These are phyloP conservation scores for Endocalyx cinctus DNA, from an alignment of 2,329 filamentous ascomycete genomes.

Conservation along the genomic window DNA sequence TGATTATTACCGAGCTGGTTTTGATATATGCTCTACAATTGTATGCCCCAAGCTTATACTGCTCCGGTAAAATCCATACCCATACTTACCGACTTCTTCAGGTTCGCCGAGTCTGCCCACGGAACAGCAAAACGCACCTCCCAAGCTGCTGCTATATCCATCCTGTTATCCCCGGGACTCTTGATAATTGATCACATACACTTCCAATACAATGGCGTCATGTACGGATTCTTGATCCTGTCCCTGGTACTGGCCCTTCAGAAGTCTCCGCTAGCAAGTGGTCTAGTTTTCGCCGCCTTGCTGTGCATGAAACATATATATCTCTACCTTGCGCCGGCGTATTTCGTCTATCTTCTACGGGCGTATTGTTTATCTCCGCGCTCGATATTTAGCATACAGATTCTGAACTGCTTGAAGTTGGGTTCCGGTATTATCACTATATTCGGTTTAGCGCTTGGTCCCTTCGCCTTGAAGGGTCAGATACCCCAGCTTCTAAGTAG, in stretches of 20 bases:
- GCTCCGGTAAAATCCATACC: slow-evolving; percentile 2
- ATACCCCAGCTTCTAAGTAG: slow-evolving; percentile 77
- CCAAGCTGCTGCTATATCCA: slow-evolving; percentile 81
- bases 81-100: slow-evolving; percentile 28
- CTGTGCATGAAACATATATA: slow-evolving; percentile 98
- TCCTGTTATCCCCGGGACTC: slow-evolving; percentile 86
- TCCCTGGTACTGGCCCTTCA: slow-evolving; percentile 80
- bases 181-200: slow-evolving; percentile 96
- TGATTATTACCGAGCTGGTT: slow-evolving; percentile 79
- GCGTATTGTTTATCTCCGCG: slow-evolving; percentile 79
- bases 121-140: slow-evolving; percentile 65
- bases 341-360: slow-evolving; percentile 89
- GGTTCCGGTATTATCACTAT: slow-evolving; percentile 67
- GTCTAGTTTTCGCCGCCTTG: slow-evolving; percentile 76
- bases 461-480: slow-evolving; percentile 78
- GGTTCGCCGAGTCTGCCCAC: slow-evolving; percentile 70
- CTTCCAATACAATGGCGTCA: slow-evolving; percentile 97
- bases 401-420: slow-evolving; percentile 79
- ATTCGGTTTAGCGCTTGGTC: slow-evolving; percentile 79
- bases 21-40: slow-evolving; percentile 77
- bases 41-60: slow-evolving; percentile 39
- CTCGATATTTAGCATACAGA: slow-evolving; percentile 70
- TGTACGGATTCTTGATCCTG: slow-evolving; percentile 85
- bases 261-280: slow-evolving; percentile 70
- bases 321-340: slow-evolving; percentile 90